Base-by-base conservation (phyloP, 202 grass and related monocot species). In the Tripidium arundinaceum region DNA sequence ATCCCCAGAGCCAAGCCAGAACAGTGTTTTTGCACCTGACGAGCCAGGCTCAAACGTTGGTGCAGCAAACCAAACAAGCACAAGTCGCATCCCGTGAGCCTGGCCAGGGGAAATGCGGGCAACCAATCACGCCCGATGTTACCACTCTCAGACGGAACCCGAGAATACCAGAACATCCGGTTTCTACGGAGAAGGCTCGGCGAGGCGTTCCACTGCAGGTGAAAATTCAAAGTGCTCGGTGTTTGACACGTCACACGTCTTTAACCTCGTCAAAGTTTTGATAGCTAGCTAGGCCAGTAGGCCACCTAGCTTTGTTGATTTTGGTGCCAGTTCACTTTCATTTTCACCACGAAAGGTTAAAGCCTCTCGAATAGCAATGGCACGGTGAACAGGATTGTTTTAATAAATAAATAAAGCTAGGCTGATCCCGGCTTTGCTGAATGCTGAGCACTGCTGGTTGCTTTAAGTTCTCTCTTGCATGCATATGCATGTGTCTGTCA, bases 401-500 rank as follows among this genome's bases (percentile, higher is more conserved):
- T 24, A 24, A 57, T 19, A 54, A 42, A 52, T 55, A 67, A 77
- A 36, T 67, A 77, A 77, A 70, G 68, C 19, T 81, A 59, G 75
- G 40, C 8, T 8, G 59, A 80, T 27, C 36, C 62, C 59, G 65
- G 55, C 60, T 80, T 80, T n/a, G n/a, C n/a, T n/a, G n/a, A n/a
- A n/a, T 67, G 36, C 6, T 19, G 45, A 73, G 58, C 75, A 85
- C 76, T 73, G 67, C 59, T 40, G 49, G 18, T 73, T 68, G 59
- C 67, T 72, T 83, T 80, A 13, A 16, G 6, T 60, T 31, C 78
- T 42, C 34, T 33, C 36, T 43, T 42, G 49, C 64, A 70, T 40
- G 28, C 18, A 22, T 46, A 29, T 71, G 31, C 15, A 9, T 52
- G n/a, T 68, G 43, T 24, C 14, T 52, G 57, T 28, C 40, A 57